Percentiles rank a stretch among this genome's conserved stretches.
Evolutionary conservation across 805 yeast genomes (phyloP).

Genomic region (Candida odintsovae): DNA sequence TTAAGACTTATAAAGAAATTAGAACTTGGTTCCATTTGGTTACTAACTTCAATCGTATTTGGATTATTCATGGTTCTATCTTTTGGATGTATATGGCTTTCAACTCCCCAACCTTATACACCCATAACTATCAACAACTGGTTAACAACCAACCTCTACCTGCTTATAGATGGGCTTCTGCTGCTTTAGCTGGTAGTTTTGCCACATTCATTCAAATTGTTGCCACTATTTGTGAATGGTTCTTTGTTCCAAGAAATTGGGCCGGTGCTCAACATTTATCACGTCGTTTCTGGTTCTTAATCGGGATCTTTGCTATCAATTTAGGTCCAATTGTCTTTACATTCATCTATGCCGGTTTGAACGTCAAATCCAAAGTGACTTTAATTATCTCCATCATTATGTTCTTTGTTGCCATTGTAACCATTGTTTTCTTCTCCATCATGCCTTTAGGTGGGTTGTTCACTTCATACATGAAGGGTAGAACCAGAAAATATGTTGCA

Average conservation of each 20-base stretch:
- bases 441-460: slow-evolving; percentile 97
- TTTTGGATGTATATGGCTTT: slow-evolving; percentile 96
- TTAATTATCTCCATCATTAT: slow-evolving; percentile 76
- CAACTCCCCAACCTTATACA: slow-evolving; percentile 88
- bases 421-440: slow-evolving; percentile 78
- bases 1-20: slow-evolving; percentile 91
- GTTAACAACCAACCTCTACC: slow-evolving; percentile 82
- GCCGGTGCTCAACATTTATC: slow-evolving; percentile 97
- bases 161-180: slow-evolving; percentile 88
- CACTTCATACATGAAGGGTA: slow-evolving; percentile 84
- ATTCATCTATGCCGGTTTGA: slow-evolving; percentile 71
- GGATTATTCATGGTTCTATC: slow-evolving; percentile 86
- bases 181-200: slow-evolving; percentile 87
- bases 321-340: slow-evolving; percentile 84
- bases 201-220: slow-evolving; percentile 76
- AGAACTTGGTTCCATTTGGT: slow-evolving; percentile 97
- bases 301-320: slow-evolving; percentile 61
- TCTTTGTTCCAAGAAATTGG: slow-evolving; percentile 96
- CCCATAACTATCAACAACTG: slow-evolving; percentile 78
- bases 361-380: slow-evolving; percentile 64
- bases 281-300: slow-evolving; percentile 76
- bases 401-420: slow-evolving; percentile 81
- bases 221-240: slow-evolving; percentile 92
- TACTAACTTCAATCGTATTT: slow-evolving; percentile 95
- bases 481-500: slow-evolving; percentile 83